phyloP scores from a whole-genome alignment of 176 grass and related monocot genomes.

The Rhipidocladum racemiflorum region DNA sequence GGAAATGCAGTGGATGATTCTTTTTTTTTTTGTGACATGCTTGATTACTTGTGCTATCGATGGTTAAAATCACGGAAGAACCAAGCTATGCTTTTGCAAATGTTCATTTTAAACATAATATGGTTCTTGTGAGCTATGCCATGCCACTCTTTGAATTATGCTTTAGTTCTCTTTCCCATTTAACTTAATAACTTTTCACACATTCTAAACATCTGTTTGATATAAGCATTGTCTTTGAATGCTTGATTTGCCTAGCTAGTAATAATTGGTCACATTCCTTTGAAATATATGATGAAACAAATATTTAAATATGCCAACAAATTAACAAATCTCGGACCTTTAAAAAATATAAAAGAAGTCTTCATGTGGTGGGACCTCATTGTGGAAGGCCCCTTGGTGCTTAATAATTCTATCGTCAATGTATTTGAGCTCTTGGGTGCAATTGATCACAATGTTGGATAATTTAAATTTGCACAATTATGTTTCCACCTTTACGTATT shows the following conservation, averaged over 20 bases:
- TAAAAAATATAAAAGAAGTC: neutral
- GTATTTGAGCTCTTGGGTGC: slow-evolving; percentile 1
- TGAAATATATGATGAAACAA: neutral
- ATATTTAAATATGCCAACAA: neutral
- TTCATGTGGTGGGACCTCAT: neutral
- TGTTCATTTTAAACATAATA: neutral
- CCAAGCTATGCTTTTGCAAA: neutral
- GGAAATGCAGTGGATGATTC: too few relatives aligned
- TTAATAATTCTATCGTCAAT: neutral
- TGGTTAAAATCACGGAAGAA: neutral
- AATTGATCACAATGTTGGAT: neutral
- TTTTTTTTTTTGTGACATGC: neutral
- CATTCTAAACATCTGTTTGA: neutral
- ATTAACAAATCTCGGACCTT: neutral
- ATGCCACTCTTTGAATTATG: neutral
- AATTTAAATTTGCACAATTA: neutral
- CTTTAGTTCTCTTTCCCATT: neutral
- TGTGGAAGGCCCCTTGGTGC: neutral
- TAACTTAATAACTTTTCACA: neutral
- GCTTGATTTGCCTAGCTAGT: slow-evolving; percentile 12
- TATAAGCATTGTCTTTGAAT: neutral
- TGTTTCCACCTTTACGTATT: slow-evolving; percentile 4
- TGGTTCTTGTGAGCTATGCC: neutral
- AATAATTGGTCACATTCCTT: too few relatives aligned
- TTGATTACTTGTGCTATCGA: neutral